Evolutionary conservation across 2,329 filamentous ascomycete species (phyloP).

Genomic region (Corynespora cassiicola): DNA sequence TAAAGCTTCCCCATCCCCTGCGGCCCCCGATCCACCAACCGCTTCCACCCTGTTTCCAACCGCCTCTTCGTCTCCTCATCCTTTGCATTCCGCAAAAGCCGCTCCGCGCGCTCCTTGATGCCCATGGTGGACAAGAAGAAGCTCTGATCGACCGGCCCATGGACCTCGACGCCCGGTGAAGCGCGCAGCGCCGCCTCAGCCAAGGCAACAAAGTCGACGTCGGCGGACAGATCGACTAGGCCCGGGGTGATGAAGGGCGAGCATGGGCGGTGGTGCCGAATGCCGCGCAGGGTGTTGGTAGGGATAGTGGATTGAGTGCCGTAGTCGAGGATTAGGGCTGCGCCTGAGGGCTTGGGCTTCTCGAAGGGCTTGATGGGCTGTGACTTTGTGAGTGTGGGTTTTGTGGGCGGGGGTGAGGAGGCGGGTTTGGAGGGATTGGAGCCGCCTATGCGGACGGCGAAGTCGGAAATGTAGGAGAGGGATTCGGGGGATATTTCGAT

Average conservation of each 20-base stretch:
- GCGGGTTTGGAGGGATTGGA: constrained; percentile 30
- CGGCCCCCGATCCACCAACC: constrained; percentile 81
- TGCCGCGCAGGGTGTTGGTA: constrained; percentile 88
- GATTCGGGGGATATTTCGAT: constrained; percentile 93
- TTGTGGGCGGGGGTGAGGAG: constrained; percentile 14
- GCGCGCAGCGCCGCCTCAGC: constrained; percentile 81
- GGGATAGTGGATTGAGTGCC: constrained; percentile 81
- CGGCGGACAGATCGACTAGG: constrained; percentile 84
- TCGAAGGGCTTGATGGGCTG: no score
- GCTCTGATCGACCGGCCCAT: constrained; percentile 88
- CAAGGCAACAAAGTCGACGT: constrained; percentile 90
- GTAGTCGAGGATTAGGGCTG: constrained; percentile 95
- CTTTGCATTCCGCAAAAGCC: constrained; percentile 43
- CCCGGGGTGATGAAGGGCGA: constrained; percentile 83
- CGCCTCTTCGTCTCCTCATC: constrained; percentile 49
- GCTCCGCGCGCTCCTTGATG: constrained; percentile 59
- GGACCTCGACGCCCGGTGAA: constrained; percentile 83
- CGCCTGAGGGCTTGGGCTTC: constrained; percentile 74
- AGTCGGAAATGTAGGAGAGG: constrained; percentile 77
- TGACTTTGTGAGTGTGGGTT: no score
- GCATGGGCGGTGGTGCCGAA: constrained; percentile 76
- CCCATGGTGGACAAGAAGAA: constrained; percentile 82
- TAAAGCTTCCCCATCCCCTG: constrained; percentile 94
- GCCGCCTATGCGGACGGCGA: constrained; percentile 85
- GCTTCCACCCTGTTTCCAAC: constrained; percentile 77